Percentiles rank a stretch among this genome's conserved stretches.
phyloP scores from a whole-genome alignment of 2,329 filamentous ascomycete species.

The Fusarium sp. region DNA sequence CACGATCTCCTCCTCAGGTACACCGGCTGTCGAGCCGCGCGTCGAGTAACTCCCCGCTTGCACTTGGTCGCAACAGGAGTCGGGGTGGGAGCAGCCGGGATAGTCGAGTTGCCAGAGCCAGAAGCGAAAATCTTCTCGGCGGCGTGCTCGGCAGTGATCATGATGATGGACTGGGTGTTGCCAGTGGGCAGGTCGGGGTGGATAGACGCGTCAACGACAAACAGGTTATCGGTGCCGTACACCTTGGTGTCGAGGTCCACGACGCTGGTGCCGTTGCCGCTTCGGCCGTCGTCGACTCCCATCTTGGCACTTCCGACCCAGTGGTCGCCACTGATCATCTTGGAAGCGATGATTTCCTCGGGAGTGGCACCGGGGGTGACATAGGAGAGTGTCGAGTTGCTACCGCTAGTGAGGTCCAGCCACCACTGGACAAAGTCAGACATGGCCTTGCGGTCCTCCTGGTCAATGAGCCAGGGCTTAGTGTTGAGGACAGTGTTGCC shows the following conservation, averaged over 20 bases:
- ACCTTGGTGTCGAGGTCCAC: slow-evolving; percentile 69
- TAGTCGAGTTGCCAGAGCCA: slow-evolving; percentile 29
- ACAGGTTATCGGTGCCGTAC: slow-evolving; percentile 71
- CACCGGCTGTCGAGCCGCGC: slow-evolving; percentile 14
- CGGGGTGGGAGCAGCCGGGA: slow-evolving; percentile 11
- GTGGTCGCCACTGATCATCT: slow-evolving; percentile 45
- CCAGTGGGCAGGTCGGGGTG: slow-evolving; percentile 61
- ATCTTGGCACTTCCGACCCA: slow-evolving; percentile 52
- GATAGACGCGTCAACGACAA: slow-evolving; percentile 71
- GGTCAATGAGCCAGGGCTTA: slow-evolving; percentile 44
- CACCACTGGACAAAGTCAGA: slow-evolving; percentile 42
- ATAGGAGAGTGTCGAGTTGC: slow-evolving; percentile 40
- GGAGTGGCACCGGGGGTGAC: slow-evolving; percentile 39
- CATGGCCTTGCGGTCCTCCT: slow-evolving; percentile 42
- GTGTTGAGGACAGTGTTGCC: slow-evolving; percentile 45
- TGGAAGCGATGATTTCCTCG: slow-evolving; percentile 33
- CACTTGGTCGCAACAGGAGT: slow-evolving; percentile 18
- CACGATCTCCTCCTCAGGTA: slow-evolving; percentile 28
- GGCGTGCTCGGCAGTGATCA: slow-evolving; percentile 44
- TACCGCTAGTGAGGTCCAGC: slow-evolving; percentile 33
- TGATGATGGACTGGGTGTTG: slow-evolving; percentile 46
- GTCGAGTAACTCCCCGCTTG: slow-evolving; percentile 9
- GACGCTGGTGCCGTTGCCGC: slow-evolving; percentile 60
- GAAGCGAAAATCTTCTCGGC: slow-evolving; percentile 40
- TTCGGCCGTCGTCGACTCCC: slow-evolving; percentile 61